Evolutionary conservation across 306 rosid genomes (phyloP), one percentile per base, ranked within the genome.

Genomic region (Benincasa hispida): DNA sequence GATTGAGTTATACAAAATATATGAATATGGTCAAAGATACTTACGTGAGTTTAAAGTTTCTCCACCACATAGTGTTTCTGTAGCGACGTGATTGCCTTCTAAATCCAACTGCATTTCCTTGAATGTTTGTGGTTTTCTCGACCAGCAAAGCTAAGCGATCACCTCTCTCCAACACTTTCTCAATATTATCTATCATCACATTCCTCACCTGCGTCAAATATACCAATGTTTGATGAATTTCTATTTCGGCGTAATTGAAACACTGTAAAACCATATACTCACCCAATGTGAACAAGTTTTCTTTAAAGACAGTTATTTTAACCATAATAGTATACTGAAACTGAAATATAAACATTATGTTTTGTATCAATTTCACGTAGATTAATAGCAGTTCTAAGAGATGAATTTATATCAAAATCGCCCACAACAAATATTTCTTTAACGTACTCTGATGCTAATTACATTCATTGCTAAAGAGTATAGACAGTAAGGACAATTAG

Each of bases 41-140:
- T 75, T 82, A 91, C 93, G 81, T 84, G 70, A 91, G 93, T 78
- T 91, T 91, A 77, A 88, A 84, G 78, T 91, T 91, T 81, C 83
- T 86, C 96, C 96, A 88, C 93, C 96, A 90, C 37, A 87, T 84
- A 10, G 86, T 80, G 76, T 78, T 90, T 80, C 85, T 87, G 81
- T 88, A 90, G 17, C 90, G 90, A 5, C 96, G 92, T 77, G 96
- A 88, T 79, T 88, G 93, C 85, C 87, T 90, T 76, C 88, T 78
- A 82, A 90, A 88, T 82, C 96, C 91, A 77, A 88, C 75, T 32
- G 92, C 83, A 67, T 90, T 87, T 76, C 93, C 96, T 82, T 88
- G 96, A 89, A 91, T 83, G 48, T 83, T 80, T 13, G 84, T 74
- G 45, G 93, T 82, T 86, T 91, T 88, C 75, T 91, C 93, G 72